Conservation (phyloP, 2,329 filamentous ascomycete species). For the Drechslerella dactyloides region DNA sequence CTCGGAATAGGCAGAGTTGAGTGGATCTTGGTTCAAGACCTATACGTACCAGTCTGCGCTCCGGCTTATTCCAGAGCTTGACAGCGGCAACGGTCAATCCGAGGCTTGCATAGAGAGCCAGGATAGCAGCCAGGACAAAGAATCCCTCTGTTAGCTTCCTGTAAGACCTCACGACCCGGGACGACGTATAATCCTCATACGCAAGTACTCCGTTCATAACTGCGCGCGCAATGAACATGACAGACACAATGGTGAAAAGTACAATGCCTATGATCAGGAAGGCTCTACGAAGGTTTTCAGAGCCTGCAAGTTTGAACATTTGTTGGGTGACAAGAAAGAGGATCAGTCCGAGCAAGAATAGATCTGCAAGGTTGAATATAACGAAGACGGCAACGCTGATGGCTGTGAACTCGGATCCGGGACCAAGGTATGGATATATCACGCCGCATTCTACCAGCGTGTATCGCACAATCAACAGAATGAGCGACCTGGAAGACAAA, state of each 20-base stretch:
- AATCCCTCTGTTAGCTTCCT: constrained; percentile 15
- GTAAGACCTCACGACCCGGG: background rate
- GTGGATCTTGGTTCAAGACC: background rate
- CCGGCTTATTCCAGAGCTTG: constrained; percentile 19
- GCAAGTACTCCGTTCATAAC: constrained; percentile 16
- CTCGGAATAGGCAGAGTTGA: background rate
- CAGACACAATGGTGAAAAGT: constrained; percentile 20
- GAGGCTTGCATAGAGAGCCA: constrained; percentile 21
- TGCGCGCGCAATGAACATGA: constrained; percentile 15
- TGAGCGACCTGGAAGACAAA: constrained; percentile 13
- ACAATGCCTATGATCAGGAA: constrained; percentile 12
- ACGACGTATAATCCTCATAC: background rate
- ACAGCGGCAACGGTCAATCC: constrained; percentile 24
- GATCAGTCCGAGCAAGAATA: constrained; percentile 32
- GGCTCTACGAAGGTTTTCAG: constrained; percentile 7
- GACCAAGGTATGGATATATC: constrained; percentile 5
- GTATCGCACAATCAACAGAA: constrained; percentile 28
- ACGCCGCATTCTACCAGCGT: constrained; percentile 21
- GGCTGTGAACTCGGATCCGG: constrained; percentile 15
- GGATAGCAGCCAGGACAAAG: constrained; percentile 8
- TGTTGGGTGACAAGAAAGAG: constrained; percentile 17
- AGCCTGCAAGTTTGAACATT: constrained; percentile 30
- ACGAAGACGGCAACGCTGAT: constrained; percentile 20
- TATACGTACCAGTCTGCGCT: constrained; percentile 20
- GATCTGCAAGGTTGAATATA: constrained; percentile 13